Evolutionary conservation across 2,329 filamentous ascomycete species (phyloP).

Genomic region (Nemania sp.): DNA sequence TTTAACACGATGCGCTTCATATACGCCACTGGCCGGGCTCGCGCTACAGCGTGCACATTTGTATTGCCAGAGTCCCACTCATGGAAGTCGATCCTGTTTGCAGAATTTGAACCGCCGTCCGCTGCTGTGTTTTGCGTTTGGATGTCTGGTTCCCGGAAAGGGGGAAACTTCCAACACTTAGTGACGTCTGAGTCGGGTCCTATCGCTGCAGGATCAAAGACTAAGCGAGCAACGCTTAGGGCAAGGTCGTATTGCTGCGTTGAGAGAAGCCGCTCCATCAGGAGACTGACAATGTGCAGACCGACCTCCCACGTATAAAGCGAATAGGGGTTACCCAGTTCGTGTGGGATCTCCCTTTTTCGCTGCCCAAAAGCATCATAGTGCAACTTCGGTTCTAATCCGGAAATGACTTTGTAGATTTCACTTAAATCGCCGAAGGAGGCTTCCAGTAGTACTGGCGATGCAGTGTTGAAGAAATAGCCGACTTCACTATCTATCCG

Average conservation of each 20-base stretch:
- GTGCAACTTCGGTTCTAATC: background rate
- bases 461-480: background rate
- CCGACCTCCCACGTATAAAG: conserved; percentile 7
- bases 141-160: background rate
- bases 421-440: background rate
- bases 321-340: background rate
- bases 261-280: conserved; percentile 1
- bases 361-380: background rate
- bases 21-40: conserved; percentile 6
- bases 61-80: background rate
- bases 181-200: background rate
- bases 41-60: conserved; percentile 5
- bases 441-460: background rate
- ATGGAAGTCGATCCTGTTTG: background rate
- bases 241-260: conserved; percentile 8
- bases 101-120: background rate
- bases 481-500: background rate
- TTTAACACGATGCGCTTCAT: conserved; percentile 11
- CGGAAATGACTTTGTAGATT: background rate
- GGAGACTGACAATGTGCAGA: conserved; percentile 1
- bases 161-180: conserved; percentile 6
- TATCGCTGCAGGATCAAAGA: conserved; percentile 1
- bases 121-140: background rate
- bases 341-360: background rate
- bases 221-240: background rate